phyloP scores from a whole-genome alignment of 192 early-diverging fungal genomes.

The Spizellomyces punctatus region DNA sequence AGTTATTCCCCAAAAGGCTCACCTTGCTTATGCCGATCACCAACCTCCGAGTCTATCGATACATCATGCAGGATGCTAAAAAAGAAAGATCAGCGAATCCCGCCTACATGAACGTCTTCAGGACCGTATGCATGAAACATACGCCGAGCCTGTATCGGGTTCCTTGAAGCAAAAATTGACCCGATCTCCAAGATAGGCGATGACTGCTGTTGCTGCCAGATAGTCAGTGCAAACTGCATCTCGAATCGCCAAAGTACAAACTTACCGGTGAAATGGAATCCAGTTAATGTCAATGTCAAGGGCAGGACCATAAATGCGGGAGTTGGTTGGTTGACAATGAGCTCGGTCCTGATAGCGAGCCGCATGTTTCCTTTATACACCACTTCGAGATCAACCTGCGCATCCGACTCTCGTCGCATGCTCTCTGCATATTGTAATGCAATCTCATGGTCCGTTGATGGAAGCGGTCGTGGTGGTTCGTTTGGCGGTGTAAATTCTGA shows the following conservation, averaged over 20 bases:
- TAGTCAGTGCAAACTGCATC: constrained; percentile 4
- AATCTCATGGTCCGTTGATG: constrained; percentile 33
- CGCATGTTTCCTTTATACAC: constrained; percentile 58
- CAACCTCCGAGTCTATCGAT: constrained; percentile 63
- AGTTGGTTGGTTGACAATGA: constrained; percentile 67
- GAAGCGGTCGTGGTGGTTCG: constrained; percentile 10
- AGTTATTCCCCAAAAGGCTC: background rate
- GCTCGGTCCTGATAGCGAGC: constrained; percentile 53
- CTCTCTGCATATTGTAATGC: constrained; percentile 34
- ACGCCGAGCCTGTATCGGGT: constrained; percentile 44
- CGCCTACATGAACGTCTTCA: background rate
- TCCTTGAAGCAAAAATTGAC: constrained; percentile 66
- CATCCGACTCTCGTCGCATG: constrained; percentile 47
- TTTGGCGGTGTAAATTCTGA: constrained; percentile 16
- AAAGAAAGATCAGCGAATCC: constrained; percentile 4
- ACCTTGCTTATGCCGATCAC: constrained; percentile 50
- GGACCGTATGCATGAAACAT: background rate
- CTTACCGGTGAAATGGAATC: constrained; percentile 56
- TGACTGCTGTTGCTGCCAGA: constrained; percentile 51
- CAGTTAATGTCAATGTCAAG: constrained; percentile 55
- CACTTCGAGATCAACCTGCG: constrained; percentile 55
- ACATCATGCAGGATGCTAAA: constrained; percentile 56
- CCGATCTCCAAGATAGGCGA: constrained; percentile 61
- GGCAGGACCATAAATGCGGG: constrained; percentile 62
- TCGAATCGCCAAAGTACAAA: constrained; percentile 5